A percentile compares a stretch with the other conserved stretches of the same genome.
Evolutionary conservation across 2,329 filamentous ascomycete species (phyloP).

Genomic region (Trichoderma sp.): DNA sequence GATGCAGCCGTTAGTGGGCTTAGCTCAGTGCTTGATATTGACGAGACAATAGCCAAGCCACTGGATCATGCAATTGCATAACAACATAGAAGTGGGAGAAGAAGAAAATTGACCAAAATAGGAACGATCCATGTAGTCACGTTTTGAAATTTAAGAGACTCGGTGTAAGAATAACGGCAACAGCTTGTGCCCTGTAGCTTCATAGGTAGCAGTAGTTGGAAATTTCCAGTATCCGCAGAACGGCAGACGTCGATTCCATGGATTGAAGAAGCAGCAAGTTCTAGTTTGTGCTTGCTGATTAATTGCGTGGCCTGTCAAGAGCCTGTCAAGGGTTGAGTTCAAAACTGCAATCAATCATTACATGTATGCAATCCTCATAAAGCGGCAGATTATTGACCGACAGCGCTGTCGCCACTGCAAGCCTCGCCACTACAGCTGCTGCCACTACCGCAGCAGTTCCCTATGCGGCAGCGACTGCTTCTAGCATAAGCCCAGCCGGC

Average conservation of each 20-base stretch:
- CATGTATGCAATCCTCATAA: not conserved
- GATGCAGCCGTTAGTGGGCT: not conserved
- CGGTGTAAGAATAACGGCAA: not conserved
- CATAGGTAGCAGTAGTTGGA: not conserved
- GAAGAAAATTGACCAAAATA: not conserved
- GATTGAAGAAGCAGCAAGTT: not conserved
- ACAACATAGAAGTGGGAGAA: not conserved
- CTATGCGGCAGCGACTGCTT: not conserved
- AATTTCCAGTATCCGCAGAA: not conserved
- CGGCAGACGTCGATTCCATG: too few species aligned
- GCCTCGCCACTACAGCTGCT: constrained; percentile 3
- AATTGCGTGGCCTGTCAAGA: too few species aligned
- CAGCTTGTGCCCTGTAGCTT: too few species aligned
- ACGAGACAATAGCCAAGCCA: not conserved
- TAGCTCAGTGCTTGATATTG: not conserved
- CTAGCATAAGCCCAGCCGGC: not conserved
- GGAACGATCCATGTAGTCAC: not conserved
- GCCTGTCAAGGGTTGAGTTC: too few species aligned
- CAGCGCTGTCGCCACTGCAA: not conserved
- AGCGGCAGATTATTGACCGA: not conserved
- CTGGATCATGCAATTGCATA: not conserved
- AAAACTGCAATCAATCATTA: not conserved
- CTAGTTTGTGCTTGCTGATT: not conserved
- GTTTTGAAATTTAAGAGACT: not conserved
- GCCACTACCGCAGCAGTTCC: not conserved